phyloP scores from a whole-genome alignment of 257 asterid genomes.

The Fraxinus quadrangulata region DNA sequence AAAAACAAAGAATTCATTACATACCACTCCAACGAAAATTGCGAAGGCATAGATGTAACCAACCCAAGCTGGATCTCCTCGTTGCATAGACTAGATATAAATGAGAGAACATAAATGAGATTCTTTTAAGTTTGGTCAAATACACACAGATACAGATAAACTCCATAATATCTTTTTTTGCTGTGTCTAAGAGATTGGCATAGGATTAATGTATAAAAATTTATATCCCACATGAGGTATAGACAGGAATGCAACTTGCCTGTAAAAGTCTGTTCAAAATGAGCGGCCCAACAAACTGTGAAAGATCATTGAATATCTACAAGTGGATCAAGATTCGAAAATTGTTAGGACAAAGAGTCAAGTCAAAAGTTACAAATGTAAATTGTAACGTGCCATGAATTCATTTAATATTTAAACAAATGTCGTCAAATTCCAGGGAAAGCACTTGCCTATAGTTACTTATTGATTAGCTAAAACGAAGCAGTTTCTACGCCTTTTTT shows the following conservation, averaged over 20 bases:
- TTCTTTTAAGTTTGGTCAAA: not conserved
- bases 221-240: conserved; percentile 1
- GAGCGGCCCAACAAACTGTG: conserved; percentile 92
- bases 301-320: conserved; percentile 81
- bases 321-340: conserved; percentile 32
- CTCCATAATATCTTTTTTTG: not conserved
- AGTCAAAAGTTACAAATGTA: conserved; percentile 18
- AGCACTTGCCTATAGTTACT: not conserved
- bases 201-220: conserved; percentile 5
- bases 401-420: conserved; percentile 1
- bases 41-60: conserved; percentile 90
- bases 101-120: conserved; percentile 32
- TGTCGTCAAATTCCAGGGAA: not conserved
- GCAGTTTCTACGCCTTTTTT: not conserved
- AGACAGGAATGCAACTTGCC: conserved; percentile 47
- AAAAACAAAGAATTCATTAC: conserved; percentile 31
- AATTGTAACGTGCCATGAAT: not conserved
- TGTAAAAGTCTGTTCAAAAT: conserved; percentile 70
- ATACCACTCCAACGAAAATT: conserved; percentile 95
- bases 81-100: conserved; percentile 83
- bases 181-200: conserved; percentile 10
- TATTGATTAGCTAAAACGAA: not conserved
- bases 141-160: not conserved
- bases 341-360: conserved; percentile 30
- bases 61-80: conserved; percentile 97